A percentile compares a stretch with the other conserved stretches of the same genome.
Evolutionary conservation across 148 eudicot species (phyloP).

Genomic region (Silene latifolia): DNA sequence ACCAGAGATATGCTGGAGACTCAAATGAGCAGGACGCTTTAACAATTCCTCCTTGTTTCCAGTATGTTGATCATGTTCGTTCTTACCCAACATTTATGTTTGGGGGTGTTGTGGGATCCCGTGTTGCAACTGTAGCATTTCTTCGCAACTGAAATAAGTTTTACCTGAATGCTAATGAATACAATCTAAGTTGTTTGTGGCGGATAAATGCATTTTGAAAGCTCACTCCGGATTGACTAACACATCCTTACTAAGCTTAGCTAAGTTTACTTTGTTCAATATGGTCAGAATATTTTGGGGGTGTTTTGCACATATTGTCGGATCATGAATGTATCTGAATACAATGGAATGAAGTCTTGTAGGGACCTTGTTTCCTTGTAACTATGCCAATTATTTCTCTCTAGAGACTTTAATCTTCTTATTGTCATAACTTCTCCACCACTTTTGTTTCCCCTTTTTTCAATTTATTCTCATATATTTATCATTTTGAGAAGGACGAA

Average conservation of each 20-base stretch:
- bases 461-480: too few species aligned
- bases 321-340: slow-evolving; percentile 10
- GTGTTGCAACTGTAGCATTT: slow-evolving; percentile 93
- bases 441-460: neutral
- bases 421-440: neutral
- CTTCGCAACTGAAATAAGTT: slow-evolving; percentile 46
- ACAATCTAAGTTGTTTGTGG: slow-evolving; percentile 9
- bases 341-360: slow-evolving; percentile 8
- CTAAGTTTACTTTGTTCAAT: neutral
- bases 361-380: slow-evolving; percentile 16
- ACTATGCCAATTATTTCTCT: neutral
- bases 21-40: slow-evolving; percentile 33
- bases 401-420: neutral
- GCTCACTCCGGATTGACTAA: neutral
- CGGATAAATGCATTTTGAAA: slow-evolving; percentile 11
- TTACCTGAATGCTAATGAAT: slow-evolving; percentile 19
- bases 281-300: slow-evolving; percentile 8
- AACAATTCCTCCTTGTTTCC: slow-evolving; percentile 44
- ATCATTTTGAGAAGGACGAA: too few species aligned
- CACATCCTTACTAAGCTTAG: slow-evolving; percentile 14
- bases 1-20: slow-evolving; percentile 43
- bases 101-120: slow-evolving; percentile 93
- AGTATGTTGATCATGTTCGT: slow-evolving; percentile 76
- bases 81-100: slow-evolving; percentile 91
- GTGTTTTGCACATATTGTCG: slow-evolving; percentile 13